Base-by-base conservation (phyloP, 2,329 filamentous ascomycete species). In the Dryadomyces quercus-mongolicae region DNA sequence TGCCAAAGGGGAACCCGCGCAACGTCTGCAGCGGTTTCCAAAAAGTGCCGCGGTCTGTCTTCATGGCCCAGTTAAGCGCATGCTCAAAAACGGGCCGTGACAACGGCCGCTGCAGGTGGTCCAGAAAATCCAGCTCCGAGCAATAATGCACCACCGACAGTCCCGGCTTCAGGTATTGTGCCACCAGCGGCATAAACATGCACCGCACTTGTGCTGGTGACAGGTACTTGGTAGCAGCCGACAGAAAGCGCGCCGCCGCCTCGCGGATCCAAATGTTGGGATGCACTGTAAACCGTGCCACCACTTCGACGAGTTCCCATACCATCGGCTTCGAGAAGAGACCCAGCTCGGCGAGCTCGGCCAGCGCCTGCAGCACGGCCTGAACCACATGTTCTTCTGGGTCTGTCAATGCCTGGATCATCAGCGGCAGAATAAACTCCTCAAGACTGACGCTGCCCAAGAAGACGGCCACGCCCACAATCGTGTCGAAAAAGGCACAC, bases 211-310 rank as follows among this genome's bases (percentile, higher is more conserved):
- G 92, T 3, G 92, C 89, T 21, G 79, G 72, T 0, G 88, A 87
- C 16, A 97, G 68, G 62, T 85, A 90, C 55, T 76, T 84, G 1
- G 87, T 84, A 1, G 88, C 81, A 54, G 86, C 82, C 3, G 88
- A 82, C 42, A 97, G 73, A 61, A 96, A 95, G 59, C 92, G 84
- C 8, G 86, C 80, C 2, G 92, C 85, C 10, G 92, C 88, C 69
- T 97, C 92, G 42, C 92, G 82, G 53, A 98, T 91, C 92, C 93
- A 98, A 9, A 88, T 74, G 61, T 95, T 97, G 0, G 93, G 93
- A 65, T 98, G 93, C 74, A 95, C 84, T 13, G 91, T 84, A 63
- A 97, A 95, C 3, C 90, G 82, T 7, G 80, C 84, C 15, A 92
- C 81, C 43, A 92, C 82, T 57, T 94, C 85, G 21, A 95, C 81